Percentiles rank a stretch among this genome's conserved stretches.
Evolutionary conservation across 768 basidiomycete genomes (phyloP).

Genomic region (Termitomyces sp.): DNA sequence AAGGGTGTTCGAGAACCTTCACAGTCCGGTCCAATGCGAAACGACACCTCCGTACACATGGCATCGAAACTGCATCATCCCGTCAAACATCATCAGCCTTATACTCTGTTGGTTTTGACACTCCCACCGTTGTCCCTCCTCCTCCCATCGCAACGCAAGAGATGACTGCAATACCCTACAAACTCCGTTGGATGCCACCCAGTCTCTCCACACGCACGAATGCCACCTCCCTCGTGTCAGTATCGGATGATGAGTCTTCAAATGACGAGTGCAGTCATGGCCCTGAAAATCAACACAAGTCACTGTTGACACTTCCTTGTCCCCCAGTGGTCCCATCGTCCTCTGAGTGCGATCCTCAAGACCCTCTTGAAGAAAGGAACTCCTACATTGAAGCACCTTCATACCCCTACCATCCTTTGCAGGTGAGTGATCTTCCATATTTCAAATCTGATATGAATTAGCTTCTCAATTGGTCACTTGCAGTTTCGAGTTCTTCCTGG

Average conservation of each 20-base stretch:
- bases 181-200: conserved; percentile 40
- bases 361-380: conserved; percentile 27
- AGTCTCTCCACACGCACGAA: conserved; percentile 29
- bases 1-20: conserved; percentile 63
- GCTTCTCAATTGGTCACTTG: neutral
- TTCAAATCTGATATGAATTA: neutral
- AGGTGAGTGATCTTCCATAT: conserved; percentile 18
- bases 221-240: conserved; percentile 17
- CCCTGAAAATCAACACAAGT: conserved; percentile 12
- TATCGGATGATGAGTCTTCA: conserved; percentile 23
- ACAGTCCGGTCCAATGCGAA: conserved; percentile 80
- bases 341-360: conserved; percentile 12
- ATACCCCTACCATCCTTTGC: conserved; percentile 28
- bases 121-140: conserved; percentile 30
- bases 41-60: conserved; percentile 75
- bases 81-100: conserved; percentile 11
- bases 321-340: conserved; percentile 21
- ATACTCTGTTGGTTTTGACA: conserved; percentile 35
- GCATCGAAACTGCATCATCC: conserved; percentile 31
- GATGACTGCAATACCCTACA: conserved; percentile 19
- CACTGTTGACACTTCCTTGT: conserved; percentile 22
- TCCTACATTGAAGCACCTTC: conserved; percentile 22
- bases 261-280: conserved; percentile 15
- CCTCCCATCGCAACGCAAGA: conserved; percentile 9
- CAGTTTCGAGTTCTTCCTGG: conserved; percentile 15